phyloP scores from a whole-genome alignment of 129 eudicot genomes.

The Sambucus nigra region DNA sequence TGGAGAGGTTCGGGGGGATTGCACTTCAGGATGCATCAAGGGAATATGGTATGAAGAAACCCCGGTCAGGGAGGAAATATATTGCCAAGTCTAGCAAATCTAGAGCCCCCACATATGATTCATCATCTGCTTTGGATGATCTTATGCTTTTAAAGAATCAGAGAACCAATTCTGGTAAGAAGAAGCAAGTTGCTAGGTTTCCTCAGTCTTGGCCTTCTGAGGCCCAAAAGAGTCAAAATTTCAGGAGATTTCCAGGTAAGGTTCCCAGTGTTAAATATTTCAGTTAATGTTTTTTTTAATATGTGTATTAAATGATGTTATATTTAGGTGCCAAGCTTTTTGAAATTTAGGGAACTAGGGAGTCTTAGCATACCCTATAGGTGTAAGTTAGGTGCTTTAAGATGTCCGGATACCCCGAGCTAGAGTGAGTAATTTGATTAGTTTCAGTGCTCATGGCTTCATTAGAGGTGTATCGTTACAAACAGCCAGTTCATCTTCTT shows the following conservation, averaged over 20 bases:
- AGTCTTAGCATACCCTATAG: too few relatives aligned
- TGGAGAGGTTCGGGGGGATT: constrained; percentile 63
- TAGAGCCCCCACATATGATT: constrained; percentile 14
- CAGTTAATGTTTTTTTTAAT: neutral
- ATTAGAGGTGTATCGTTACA: too few relatives aligned
- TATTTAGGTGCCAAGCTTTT: neutral
- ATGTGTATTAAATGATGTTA: neutral
- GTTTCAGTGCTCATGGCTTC: too few relatives aligned
- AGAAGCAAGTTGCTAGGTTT: constrained; percentile 49
- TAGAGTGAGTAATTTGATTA: too few relatives aligned
- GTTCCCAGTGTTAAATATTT: neutral
- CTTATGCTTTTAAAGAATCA: constrained; percentile 67
- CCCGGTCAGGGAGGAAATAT: constrained; percentile 35
- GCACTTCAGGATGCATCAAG: constrained; percentile 81
- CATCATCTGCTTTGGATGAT: constrained; percentile 49
- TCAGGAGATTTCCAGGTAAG: constrained; percentile 65
- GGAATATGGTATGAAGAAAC: constrained; percentile 65
- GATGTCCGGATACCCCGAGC: too few relatives aligned
- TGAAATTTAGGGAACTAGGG: neutral
- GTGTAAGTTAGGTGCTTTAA: too few relatives aligned
- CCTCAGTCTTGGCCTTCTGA: constrained; percentile 84
- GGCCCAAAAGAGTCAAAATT: constrained; percentile 45
- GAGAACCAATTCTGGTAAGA: constrained; percentile 49
- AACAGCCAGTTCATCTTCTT: too few relatives aligned
- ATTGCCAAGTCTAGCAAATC: constrained; percentile 14